A percentile compares a stretch with the other conserved stretches of the same genome.
These are phyloP conservation scores for Claviceps spartinae DNA, from an alignment of 2,329 filamentous ascomycete genomes.

Conservation along the genomic window DNA sequence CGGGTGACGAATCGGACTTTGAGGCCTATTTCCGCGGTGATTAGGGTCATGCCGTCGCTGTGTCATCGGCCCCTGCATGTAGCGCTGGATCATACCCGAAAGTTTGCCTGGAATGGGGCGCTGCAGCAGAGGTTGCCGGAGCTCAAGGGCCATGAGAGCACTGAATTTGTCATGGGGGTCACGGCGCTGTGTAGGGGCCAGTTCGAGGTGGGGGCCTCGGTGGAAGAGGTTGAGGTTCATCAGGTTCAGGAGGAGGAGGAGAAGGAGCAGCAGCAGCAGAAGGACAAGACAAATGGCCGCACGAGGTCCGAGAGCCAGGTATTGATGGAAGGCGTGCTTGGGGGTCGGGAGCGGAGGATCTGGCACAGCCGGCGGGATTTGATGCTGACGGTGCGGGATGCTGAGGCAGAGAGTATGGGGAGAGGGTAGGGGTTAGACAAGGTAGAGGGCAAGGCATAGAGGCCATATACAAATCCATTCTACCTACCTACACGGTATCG, in stretches of 20 bases:
- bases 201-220: constrained; percentile 66
- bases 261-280: constrained; percentile 9
- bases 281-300: constrained; percentile 16
- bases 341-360: constrained; percentile 45
- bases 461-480: too few species aligned
- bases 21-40: constrained; percentile 52
- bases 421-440: too few species aligned
- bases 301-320: constrained; percentile 39
- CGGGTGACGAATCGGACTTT: constrained; percentile 60
- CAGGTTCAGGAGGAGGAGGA: constrained; percentile 24
- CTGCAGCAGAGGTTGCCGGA: constrained; percentile 60
- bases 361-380: constrained; percentile 51
- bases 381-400: constrained; percentile 31
- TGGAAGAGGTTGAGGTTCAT: constrained; percentile 57
- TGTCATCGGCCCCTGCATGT: constrained; percentile 57
- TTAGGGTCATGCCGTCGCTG: constrained; percentile 66
- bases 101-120: constrained; percentile 73
- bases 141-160: constrained; percentile 43
- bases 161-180: constrained; percentile 52
- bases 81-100: constrained; percentile 69
- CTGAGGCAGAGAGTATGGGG: not conserved
- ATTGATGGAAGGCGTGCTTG: constrained; percentile 45
- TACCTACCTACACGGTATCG: too few species aligned
- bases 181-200: constrained; percentile 66
- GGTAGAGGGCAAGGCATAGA: too few species aligned